A percentile compares a stretch with the other conserved stretches of the same genome.
Evolutionary conservation across 1,284 basidiomycete species (phyloP).

Genomic region (Trichosporon ovoides): DNA sequence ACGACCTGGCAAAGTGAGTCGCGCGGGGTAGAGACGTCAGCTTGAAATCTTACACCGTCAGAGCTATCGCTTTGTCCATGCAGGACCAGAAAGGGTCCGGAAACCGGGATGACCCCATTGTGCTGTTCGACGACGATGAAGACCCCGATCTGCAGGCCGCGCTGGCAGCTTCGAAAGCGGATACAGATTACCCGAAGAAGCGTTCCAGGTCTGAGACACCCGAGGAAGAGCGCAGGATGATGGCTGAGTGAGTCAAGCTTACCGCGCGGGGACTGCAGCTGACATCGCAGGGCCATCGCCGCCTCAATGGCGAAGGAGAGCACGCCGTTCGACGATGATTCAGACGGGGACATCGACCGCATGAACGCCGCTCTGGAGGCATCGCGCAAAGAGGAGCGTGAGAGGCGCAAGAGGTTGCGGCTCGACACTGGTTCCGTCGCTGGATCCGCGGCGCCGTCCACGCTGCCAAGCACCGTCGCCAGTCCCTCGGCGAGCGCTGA

Average conservation of each 20-base stretch:
- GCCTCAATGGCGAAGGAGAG: constrained; percentile 22
- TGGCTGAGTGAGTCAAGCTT: constrained; percentile 32
- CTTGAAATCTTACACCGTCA: constrained; percentile 5
- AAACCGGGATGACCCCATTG: not conserved
- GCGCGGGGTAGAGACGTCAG: not conserved
- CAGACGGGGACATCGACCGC: constrained; percentile 17
- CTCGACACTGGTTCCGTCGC: not conserved
- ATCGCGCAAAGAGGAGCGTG: constrained; percentile 17
- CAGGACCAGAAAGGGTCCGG: constrained; percentile 19
- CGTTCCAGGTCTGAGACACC: constrained; percentile 27
- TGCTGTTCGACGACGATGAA: constrained; percentile 26
- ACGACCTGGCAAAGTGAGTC: constrained; percentile 34
- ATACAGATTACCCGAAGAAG: constrained; percentile 27
- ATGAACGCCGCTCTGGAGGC: constrained; percentile 23
- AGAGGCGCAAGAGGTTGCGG: constrained; percentile 12
- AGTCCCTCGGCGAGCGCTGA: not conserved
- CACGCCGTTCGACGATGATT: constrained; percentile 8
- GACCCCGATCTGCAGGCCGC: constrained; percentile 33
- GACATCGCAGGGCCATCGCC: constrained; percentile 29
- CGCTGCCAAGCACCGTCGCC: not conserved
- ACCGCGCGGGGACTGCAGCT: not conserved
- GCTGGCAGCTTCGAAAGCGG: constrained; percentile 22
- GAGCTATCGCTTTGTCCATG: constrained; percentile 28
- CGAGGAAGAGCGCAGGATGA: constrained; percentile 36
- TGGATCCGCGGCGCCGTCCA: constrained; percentile 2